Percentiles rank a stretch among this genome's conserved stretches.
phyloP scores from a whole-genome alignment of 768 basidiomycete genomes.

The Mycena latifolia region DNA sequence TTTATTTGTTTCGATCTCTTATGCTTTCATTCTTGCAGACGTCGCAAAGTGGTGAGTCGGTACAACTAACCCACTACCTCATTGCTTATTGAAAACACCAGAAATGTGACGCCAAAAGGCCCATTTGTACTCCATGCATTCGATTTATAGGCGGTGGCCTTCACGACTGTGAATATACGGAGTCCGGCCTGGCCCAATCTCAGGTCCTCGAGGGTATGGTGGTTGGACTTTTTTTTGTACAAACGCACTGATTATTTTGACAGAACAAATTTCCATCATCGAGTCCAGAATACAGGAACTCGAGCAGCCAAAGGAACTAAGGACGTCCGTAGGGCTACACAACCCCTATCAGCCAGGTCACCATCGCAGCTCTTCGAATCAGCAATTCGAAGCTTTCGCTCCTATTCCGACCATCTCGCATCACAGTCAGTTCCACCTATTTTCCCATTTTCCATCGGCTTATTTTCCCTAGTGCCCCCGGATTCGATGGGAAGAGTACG shows the following conservation, averaged over 20 bases:
- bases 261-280: constrained; percentile 29
- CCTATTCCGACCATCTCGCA: background rate
- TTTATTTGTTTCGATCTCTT: background rate
- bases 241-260: background rate
- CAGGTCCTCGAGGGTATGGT: constrained; percentile 25
- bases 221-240: too few species aligned
- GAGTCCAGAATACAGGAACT: constrained; percentile 26
- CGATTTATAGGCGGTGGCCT: constrained; percentile 15
- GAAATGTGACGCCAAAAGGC: constrained; percentile 30
- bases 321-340: constrained; percentile 18
- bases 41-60: constrained; percentile 29
- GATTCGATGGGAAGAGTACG: constrained; percentile 1
- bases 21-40: constrained; percentile 4
- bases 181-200: constrained; percentile 11
- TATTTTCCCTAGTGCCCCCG: background rate
- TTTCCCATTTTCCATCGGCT: background rate
- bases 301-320: constrained; percentile 5
- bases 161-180: constrained; percentile 29
- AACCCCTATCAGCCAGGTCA: constrained; percentile 25
- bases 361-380: background rate
- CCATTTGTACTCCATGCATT: constrained; percentile 18
- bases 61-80: background rate
- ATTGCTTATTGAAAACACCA: background rate
- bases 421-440: constrained; percentile 4
- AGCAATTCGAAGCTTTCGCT: background rate